These are phyloP conservation scores for Penicillium sp. DNA, from an alignment of 2,329 filamentous ascomycete species.

Conservation along the genomic window DNA sequence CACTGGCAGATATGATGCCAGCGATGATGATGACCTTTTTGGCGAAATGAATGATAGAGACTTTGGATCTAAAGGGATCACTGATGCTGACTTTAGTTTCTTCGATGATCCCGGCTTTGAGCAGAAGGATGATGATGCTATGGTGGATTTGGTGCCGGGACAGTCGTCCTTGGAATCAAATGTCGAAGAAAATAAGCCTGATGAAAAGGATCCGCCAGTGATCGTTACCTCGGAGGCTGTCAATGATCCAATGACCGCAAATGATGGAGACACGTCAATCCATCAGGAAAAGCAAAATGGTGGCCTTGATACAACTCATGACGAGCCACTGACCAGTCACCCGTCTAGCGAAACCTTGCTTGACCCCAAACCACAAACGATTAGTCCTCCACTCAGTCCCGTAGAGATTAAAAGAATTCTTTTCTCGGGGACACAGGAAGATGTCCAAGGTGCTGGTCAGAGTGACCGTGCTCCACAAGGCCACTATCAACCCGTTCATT, in stretches of 20 bases:
- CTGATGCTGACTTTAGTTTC: slow-evolving; percentile 60
- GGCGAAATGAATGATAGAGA: slow-evolving; percentile 51
- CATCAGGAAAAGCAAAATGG: not conserved
- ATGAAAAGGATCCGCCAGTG: slow-evolving; percentile 4
- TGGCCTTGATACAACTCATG: not conserved
- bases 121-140: slow-evolving; percentile 15
- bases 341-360: slow-evolving; percentile 11
- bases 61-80: slow-evolving; percentile 52
- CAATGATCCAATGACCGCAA: not conserved
- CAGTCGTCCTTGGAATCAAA: slow-evolving; percentile 10
- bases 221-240: not conserved
- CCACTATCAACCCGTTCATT: slow-evolving; percentile 49
- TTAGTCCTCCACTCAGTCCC: slow-evolving; percentile 40
- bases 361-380: slow-evolving; percentile 23
- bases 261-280: slow-evolving; percentile 1
- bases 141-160: slow-evolving; percentile 12
- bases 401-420: slow-evolving; percentile 44
- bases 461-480: slow-evolving; percentile 34
- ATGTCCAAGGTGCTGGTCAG: slow-evolving; percentile 3
- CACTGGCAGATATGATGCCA: slow-evolving; percentile 39
- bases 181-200: slow-evolving; percentile 12
- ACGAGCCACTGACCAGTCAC: slow-evolving; percentile 6
- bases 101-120: slow-evolving; percentile 52
- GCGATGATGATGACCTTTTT: slow-evolving; percentile 52
- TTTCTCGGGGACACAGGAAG: slow-evolving; percentile 26